These are phyloP conservation scores for Penstemon eatonii DNA, from an alignment of 257 asterid species.

Conservation along the genomic window DNA sequence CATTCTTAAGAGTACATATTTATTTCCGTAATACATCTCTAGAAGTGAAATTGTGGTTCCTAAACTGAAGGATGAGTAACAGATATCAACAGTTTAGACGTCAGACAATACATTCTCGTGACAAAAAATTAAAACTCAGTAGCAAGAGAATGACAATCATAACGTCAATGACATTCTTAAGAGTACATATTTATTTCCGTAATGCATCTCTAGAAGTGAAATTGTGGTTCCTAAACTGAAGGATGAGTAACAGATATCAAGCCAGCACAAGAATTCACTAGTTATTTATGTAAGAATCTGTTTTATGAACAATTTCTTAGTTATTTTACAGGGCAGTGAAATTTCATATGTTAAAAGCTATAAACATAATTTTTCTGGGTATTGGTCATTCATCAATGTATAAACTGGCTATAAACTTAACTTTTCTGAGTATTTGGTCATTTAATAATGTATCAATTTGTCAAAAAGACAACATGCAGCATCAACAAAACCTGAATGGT, in stretches of 20 bases:
- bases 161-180: not conserved
- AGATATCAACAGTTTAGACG: conserved; percentile 33
- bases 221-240: not conserved
- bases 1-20: not conserved
- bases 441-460: conserved; percentile 21
- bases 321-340: not conserved
- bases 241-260: conserved; percentile 20
- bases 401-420: conserved; percentile 10
- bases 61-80: conserved; percentile 10
- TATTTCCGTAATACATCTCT: conserved; percentile 22
- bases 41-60: conserved; percentile 5
- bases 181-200: conserved; percentile 8
- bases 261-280: not conserved
- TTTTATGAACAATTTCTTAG: conserved; percentile 8
- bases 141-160: conserved; percentile 24
- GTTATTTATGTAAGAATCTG: conserved; percentile 19
- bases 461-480: conserved; percentile 20
- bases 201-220: conserved; percentile 24
- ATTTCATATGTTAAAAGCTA: conserved; percentile 21
- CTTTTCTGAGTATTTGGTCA: conserved; percentile 3
- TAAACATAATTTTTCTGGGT: not conserved
- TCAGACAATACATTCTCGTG: conserved; percentile 28
- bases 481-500: not conserved
- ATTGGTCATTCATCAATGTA: conserved; percentile 16
- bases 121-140: conserved; percentile 25